A percentile compares a stretch with the other conserved stretches of the same genome.
Evolutionary conservation across 768 basidiomycete species (phyloP).

Genomic region (Rhodotorula babjevae): DNA sequence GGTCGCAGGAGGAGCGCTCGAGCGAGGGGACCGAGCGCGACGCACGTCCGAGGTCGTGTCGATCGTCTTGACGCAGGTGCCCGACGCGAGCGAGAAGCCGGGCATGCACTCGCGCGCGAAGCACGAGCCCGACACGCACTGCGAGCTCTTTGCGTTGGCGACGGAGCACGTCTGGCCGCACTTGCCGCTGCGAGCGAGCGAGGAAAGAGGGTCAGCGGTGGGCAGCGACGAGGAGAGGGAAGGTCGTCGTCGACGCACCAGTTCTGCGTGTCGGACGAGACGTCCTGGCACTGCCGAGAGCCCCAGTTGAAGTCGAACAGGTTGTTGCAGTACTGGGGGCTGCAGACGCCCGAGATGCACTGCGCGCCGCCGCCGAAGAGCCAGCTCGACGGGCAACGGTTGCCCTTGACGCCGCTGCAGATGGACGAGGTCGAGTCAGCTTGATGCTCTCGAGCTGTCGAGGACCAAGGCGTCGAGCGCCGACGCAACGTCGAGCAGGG

Average conservation of each 20-base stretch:
- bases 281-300: slow-evolving; percentile 23
- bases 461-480: too few relatives aligned
- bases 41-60: slow-evolving; percentile 32
- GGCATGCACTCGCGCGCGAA: slow-evolving; percentile 9
- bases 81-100: slow-evolving; percentile 31
- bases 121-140: slow-evolving; percentile 22
- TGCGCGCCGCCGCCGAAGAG: slow-evolving; percentile 13
- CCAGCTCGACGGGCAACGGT: slow-evolving; percentile 9
- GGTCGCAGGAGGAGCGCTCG: too few relatives aligned
- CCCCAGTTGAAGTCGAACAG: slow-evolving; percentile 29
- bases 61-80: slow-evolving; percentile 19
- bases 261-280: slow-evolving; percentile 19
- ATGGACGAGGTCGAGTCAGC: too few relatives aligned
- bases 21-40: not conserved
- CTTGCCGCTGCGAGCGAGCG: slow-evolving; percentile 13
- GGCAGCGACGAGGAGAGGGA: not conserved
- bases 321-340: slow-evolving; percentile 13
- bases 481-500: too few relatives aligned
- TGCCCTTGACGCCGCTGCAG: not conserved
- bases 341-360: slow-evolving; percentile 23
- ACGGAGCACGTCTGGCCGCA: slow-evolving; percentile 27
- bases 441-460: too few relatives aligned
- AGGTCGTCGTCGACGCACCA: slow-evolving; percentile 14
- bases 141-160: not conserved
- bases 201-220: not conserved